Evolutionary conservation across 2,329 filamentous ascomycete species (phyloP).

Genomic region (Penicillium frequentans): DNA sequence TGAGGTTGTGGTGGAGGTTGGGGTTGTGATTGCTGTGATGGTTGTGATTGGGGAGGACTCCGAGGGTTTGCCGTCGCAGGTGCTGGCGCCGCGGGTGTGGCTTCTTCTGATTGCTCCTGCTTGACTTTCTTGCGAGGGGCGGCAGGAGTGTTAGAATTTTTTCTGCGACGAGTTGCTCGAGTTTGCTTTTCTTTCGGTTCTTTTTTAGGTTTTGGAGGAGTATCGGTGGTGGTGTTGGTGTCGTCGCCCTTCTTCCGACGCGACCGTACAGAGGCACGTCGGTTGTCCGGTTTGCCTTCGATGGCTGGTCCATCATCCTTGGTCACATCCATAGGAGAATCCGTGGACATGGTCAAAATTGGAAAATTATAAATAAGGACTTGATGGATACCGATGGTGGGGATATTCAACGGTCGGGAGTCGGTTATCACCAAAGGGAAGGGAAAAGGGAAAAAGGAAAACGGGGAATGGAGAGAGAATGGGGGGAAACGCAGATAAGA

Average conservation of each 20-base stretch:
- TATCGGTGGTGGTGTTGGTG: conserved; percentile 24
- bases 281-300: conserved; percentile 27
- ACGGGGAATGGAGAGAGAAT: conserved; percentile 1
- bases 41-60: conserved; percentile 10
- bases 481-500: conserved; percentile 7
- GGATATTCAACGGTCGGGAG: conserved; percentile 9
- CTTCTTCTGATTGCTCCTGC: conserved; percentile 34
- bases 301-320: conserved; percentile 31
- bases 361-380: neutral
- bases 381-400: neutral
- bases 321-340: conserved; percentile 27
- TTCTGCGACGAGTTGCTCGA: conserved; percentile 34
- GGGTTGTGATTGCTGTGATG: neutral
- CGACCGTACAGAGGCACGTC: conserved; percentile 37
- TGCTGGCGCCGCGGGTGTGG: conserved; percentile 9
- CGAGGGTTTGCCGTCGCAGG: conserved; percentile 12
- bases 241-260: conserved; percentile 45
- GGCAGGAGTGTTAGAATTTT: conserved; percentile 34
- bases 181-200: conserved; percentile 25
- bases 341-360: conserved; percentile 28
- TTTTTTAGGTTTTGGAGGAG: conserved; percentile 30
- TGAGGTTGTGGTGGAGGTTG: conserved; percentile 1
- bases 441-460: conserved; percentile 11
- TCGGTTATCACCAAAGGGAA: conserved; percentile 7
- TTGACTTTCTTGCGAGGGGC: conserved; percentile 51